Base-by-base conservation (phyloP, 306 rosid species). In the Rosa rugosa region DNA sequence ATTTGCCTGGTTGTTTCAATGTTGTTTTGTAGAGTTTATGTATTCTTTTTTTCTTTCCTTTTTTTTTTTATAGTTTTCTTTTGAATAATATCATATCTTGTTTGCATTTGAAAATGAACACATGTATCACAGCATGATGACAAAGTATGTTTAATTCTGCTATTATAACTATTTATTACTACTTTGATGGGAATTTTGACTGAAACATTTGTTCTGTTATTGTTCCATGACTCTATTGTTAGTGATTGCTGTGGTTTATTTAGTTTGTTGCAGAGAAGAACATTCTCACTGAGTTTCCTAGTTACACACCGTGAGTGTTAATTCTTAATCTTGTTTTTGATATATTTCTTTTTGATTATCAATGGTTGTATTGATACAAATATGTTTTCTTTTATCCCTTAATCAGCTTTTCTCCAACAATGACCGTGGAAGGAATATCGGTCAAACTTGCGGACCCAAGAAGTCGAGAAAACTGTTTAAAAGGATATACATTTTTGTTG, bases 401-500 rank as follows among this genome's bases (percentile, higher is more conserved):
- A 79, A 85, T 50, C 92, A 94, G 98, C 82, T 87, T 86, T 79
- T 47, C 84, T 66, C 92, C 98, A 71, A 83, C 91, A 60, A 64
- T 94, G 73, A 82, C 82, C 16, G 86, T 87, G 68, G 97, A 80
- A 79, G 97, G 93, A 80, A 80, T 76, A 71, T 83, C 91, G n/a
- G 86, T 91, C 83, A 86, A 85, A 82, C 85, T 94, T 89, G 86
- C 86, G 65, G 93, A 92, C 42, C 91, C 91, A 34, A 86, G 80
- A 80, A 77, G 81, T 73, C 97, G 97, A 27, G 96, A 87, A 82
- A 84, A 81, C 79, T 91, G 97, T 89, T 85, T 94, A 81, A 86
- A 83, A 70, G 94, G 90, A 84, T 92, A 89, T 79, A 88, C 89
- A 5, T 91, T 92, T 86, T 80, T 92, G 84, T 84, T 94, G 86